phyloP scores from a whole-genome alignment of 495 filamentous ascomycete genomes.

The Daldinia bambusicola region DNA sequence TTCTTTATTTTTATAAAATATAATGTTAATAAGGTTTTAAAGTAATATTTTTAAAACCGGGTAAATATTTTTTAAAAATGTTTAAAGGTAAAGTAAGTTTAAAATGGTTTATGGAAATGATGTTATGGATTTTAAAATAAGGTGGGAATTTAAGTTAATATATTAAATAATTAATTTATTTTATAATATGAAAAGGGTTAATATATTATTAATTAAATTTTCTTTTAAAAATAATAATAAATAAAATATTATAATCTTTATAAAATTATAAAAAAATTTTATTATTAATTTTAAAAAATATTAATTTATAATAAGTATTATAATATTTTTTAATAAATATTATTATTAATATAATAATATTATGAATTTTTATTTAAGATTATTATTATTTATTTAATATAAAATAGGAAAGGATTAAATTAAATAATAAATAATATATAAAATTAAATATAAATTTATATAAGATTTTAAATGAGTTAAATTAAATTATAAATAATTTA shows the following conservation, averaged over 20 bases:
- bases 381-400: too few relatives aligned
- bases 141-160: not conserved
- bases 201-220: too few relatives aligned
- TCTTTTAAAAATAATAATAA: not conserved
- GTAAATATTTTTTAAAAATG: conserved; percentile 1
- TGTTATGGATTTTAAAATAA: conserved; percentile 5
- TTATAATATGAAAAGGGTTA: not conserved
- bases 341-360: conserved; percentile 1
- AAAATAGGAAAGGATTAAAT: too few relatives aligned
- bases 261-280: not conserved
- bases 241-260: conserved; percentile 2
- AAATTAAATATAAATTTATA: too few relatives aligned
- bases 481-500: not conserved
- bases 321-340: conserved; percentile 1
- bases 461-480: too few relatives aligned
- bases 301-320: not conserved
- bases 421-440: too few relatives aligned
- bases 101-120: conserved; percentile 1
- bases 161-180: conserved; percentile 4
- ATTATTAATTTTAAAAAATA: conserved; percentile 14
- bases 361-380: too few relatives aligned
- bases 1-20: conserved; percentile 6
- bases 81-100: not conserved
- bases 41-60: not conserved
- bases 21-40: not conserved